These are phyloP conservation scores for Leccinum uliginosum DNA, from an alignment of 768 basidiomycete genomes.

Conservation along the genomic window DNA sequence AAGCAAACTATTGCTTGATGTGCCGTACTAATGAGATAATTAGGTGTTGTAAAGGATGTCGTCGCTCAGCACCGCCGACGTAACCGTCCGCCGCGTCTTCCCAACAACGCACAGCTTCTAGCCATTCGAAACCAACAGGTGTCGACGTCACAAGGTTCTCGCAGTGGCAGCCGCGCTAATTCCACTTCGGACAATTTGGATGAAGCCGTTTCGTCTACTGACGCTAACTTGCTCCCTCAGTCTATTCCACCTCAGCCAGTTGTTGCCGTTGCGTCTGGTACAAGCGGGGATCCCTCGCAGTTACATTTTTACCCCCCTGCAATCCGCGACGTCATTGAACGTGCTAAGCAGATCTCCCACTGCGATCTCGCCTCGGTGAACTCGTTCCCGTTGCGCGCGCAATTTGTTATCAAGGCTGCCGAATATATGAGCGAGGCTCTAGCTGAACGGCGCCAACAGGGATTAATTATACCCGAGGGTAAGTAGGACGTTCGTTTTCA, in stretches of 20 bases:
- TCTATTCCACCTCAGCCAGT: too few species aligned
- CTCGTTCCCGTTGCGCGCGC: neutral
- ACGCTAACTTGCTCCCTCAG: neutral
- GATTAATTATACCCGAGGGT: too few species aligned
- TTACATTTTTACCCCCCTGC: neutral
- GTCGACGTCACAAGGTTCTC: neutral
- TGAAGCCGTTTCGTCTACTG: neutral
- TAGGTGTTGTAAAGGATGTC: neutral
- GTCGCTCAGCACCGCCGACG: neutral
- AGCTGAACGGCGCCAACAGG: neutral
- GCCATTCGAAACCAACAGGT: neutral
- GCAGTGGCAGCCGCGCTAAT: neutral
- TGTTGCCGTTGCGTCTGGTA: neutral
- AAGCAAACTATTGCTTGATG: neutral
- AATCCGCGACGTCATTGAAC: neutral
- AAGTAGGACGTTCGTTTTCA: too few species aligned
- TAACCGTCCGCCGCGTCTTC: neutral
- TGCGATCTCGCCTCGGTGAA: neutral
- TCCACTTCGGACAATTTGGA: neutral
- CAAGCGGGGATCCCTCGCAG: neutral
- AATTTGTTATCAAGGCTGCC: neutral
- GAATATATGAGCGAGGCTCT: neutral
- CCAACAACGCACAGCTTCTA: neutral
- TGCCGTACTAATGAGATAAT: neutral
- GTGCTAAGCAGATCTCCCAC: neutral